phyloP scores from a whole-genome alignment of 768 basidiomycete species.

The Amyloporia xantha region DNA sequence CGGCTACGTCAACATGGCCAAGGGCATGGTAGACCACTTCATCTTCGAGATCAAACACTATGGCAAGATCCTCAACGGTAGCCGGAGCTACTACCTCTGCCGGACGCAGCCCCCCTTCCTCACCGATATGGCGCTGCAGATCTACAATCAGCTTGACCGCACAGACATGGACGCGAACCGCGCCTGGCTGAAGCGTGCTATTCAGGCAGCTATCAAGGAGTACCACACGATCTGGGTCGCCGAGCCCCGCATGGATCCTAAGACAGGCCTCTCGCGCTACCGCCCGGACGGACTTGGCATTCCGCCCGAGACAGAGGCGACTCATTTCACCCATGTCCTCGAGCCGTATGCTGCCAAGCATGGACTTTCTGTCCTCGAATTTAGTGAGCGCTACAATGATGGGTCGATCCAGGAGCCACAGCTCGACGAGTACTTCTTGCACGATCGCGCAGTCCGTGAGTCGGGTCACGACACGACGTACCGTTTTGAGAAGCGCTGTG shows the following conservation, averaged over 20 bases:
- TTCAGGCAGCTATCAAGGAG: conserved; percentile 97
- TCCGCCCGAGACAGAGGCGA: conserved; percentile 97
- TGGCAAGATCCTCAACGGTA: conserved; percentile 94
- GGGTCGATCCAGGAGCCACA: conserved; percentile 76
- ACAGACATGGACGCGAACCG: conserved; percentile 76
- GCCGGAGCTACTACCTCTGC: conserved; percentile 90
- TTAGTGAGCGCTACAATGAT: conserved; percentile 93
- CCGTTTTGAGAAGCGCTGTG: conserved; percentile 95
- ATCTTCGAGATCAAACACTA: conserved; percentile 99
- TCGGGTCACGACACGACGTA: conserved; percentile 96
- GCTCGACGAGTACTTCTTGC: conserved; percentile 95
- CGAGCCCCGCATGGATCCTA: conserved; percentile 88
- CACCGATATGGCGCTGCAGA: conserved; percentile 97
- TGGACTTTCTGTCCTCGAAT: conserved; percentile 90
- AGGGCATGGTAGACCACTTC: conserved; percentile 98
- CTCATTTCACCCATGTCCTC: conserved; percentile 95
- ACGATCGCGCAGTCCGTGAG: conserved; percentile 94
- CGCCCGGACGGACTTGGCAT: conserved; percentile 93
- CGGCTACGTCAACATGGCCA: conserved; percentile 89
- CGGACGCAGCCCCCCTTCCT: conserved; percentile 97
- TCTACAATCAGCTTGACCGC: conserved; percentile 92
- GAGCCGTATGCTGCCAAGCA: conserved; percentile 92
- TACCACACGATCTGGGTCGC: conserved; percentile 98
- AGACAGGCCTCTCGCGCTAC: conserved; percentile 91
- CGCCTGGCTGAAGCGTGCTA: conserved; percentile 89